These are phyloP conservation scores for Populus trichocarpa DNA, from an alignment of 441 rosid genomes.

Conservation along the genomic window DNA sequence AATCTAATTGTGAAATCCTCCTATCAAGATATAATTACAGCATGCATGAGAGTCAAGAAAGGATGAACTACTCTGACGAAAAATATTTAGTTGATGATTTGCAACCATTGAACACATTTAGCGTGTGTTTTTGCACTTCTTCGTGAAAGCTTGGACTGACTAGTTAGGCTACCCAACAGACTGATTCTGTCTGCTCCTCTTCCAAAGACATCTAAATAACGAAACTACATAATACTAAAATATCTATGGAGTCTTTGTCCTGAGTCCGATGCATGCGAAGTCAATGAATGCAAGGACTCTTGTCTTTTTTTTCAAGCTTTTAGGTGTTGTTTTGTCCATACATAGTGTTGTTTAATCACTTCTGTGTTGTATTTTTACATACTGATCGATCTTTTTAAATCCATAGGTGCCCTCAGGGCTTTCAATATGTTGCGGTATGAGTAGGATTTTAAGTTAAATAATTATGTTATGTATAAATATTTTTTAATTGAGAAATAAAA, in stretches of 20 bases:
- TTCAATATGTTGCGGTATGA: too few species aligned
- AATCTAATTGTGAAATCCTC: too few species aligned
- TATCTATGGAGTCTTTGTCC: neutral
- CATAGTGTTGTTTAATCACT: neutral
- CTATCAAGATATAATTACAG: too few species aligned
- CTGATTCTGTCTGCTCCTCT: neutral
- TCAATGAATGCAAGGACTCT: slow-evolving; percentile 10
- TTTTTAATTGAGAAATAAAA: too few species aligned
- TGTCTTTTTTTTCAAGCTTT: slow-evolving; percentile 11
- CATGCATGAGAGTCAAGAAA: neutral
- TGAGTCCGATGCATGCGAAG: neutral
- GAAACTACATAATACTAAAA: neutral
- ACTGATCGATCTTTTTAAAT: too few species aligned
- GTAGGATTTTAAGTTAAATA: too few species aligned
- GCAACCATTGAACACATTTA: neutral
- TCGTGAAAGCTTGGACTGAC: neutral
- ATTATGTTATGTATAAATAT: too few species aligned
- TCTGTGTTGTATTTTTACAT: neutral
- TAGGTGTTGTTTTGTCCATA: slow-evolving; percentile 9
- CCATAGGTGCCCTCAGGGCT: too few species aligned
- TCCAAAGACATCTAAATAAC: neutral
- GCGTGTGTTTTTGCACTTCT: neutral
- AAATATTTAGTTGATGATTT: neutral
- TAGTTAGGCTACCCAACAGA: slow-evolving; percentile 5
- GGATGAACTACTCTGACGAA: neutral